Percentiles rank a stretch among this genome's conserved stretches.
phyloP scores from a whole-genome alignment of 192 early-diverging fungal genomes.

The Allomyces javanicus region DNA sequence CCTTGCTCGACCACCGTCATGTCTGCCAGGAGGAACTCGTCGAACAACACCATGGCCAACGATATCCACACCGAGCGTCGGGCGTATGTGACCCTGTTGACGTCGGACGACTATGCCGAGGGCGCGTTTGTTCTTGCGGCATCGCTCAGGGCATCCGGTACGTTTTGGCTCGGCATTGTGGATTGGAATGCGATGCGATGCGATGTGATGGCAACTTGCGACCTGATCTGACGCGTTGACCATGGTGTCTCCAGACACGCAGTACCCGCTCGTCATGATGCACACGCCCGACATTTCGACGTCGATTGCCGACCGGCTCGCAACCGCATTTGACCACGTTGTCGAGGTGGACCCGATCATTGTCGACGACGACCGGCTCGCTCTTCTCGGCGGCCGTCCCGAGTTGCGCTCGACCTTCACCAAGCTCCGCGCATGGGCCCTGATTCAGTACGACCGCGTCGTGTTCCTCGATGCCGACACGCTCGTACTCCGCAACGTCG shows the following conservation, averaged over 20 bases:
- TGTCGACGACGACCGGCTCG: slow-evolving; percentile 27
- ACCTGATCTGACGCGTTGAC: slow-evolving; percentile 18
- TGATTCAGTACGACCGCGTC: slow-evolving; percentile 41
- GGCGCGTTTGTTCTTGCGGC: no score
- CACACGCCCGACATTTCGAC: slow-evolving; percentile 41
- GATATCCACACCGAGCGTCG: no score
- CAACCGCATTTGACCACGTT: slow-evolving; percentile 44
- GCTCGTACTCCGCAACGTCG: slow-evolving; percentile 62
- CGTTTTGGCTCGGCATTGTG: no score
- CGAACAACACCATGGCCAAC: no score
- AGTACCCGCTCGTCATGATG: slow-evolving; percentile 42
- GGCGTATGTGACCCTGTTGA: no score
- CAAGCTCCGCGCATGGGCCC: slow-evolving; percentile 72
- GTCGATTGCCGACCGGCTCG: slow-evolving; percentile 25
- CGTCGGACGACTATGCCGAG: no score
- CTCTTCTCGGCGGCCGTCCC: slow-evolving; percentile 36
- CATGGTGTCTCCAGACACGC: slow-evolving; percentile 38
- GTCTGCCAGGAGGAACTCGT: no score
- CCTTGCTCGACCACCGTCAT: no score
- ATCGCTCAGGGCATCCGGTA: no score
- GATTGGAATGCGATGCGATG: background rate
- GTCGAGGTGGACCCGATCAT: slow-evolving; percentile 52
- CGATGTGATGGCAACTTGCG: no score
- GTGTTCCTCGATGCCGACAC: slow-evolving; percentile 82
- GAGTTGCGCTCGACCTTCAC: slow-evolving; percentile 79